These are phyloP conservation scores for Planoprotostelium fungivorum DNA, from an alignment of 78 protist species.

Conservation along the genomic window DNA sequence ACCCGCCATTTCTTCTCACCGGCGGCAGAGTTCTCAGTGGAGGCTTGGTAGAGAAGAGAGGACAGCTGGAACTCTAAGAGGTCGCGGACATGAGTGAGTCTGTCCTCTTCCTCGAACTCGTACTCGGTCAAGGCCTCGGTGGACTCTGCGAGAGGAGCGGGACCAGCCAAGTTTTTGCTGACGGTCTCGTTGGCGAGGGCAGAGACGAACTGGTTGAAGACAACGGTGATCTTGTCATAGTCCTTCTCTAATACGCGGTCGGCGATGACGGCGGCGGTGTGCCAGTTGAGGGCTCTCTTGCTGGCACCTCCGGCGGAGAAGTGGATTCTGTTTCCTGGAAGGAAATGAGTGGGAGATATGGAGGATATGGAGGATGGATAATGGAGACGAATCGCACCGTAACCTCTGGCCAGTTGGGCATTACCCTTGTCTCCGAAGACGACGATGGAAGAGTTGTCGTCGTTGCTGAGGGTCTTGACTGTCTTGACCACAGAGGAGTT, in stretches of 20 bases:
- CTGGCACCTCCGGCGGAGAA: not conserved
- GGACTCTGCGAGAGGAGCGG: not conserved
- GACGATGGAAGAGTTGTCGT: not conserved
- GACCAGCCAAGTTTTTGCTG: not conserved
- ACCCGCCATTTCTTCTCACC: too few species aligned
- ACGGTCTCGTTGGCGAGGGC: conserved; percentile 27
- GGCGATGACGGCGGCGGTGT: conserved; percentile 12
- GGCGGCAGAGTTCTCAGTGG: conserved; percentile 53
- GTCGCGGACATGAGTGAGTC: conserved; percentile 26
- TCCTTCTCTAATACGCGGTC: not conserved
- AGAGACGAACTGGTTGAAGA: conserved; percentile 47
- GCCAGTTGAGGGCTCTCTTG: conserved; percentile 24
- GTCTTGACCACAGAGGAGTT: conserved; percentile 33
- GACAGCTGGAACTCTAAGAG: conserved; percentile 41
- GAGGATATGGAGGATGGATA: not conserved
- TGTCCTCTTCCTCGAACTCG: not conserved
- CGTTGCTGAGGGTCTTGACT: conserved; percentile 17
- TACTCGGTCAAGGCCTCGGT: not conserved
- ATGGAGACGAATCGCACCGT: not conserved
- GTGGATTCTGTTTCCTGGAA: not conserved
- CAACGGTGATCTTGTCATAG: conserved; percentile 3
- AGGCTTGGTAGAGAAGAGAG: conserved; percentile 25
- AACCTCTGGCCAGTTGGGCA: not conserved
- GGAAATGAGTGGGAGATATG: not conserved
- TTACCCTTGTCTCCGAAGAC: not conserved